Conservation (phyloP, 75 land plant species). For the Pinus tabuliformis region DNA sequence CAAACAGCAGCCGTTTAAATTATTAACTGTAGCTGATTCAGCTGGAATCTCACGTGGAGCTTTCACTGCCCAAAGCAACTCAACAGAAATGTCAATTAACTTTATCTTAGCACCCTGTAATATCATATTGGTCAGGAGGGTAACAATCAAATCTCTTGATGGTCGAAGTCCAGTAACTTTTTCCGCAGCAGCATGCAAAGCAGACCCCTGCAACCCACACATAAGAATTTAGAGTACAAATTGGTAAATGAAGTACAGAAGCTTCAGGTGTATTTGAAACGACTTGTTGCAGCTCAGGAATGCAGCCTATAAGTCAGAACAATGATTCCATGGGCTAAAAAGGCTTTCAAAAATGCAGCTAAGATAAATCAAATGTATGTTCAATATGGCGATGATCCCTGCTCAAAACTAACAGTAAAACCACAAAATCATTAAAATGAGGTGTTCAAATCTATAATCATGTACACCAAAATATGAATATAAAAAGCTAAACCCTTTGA, state of each 20-base stretch:
- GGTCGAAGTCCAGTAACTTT: neutral
- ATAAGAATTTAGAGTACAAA: neutral
- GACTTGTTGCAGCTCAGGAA: too few species aligned
- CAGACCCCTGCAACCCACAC: slow-evolving; percentile 2
- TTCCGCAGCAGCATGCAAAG: neutral
- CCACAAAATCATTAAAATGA: neutral
- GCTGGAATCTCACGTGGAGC: neutral
- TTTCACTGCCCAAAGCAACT: neutral
- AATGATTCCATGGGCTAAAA: neutral
- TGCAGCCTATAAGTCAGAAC: neutral
- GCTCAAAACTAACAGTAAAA: neutral
- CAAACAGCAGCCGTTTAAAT: neutral
- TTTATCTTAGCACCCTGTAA: neutral
- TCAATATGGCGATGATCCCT: neutral
- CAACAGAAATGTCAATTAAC: slow-evolving; percentile 3
- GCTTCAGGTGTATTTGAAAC: neutral
- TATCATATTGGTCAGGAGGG: neutral
- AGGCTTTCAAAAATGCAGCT: neutral
- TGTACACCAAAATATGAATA: too few species aligned
- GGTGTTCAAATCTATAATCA: neutral
- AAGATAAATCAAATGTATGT: neutral
- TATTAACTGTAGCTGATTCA: neutral
- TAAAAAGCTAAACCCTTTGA: too few species aligned
- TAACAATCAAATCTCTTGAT: neutral
- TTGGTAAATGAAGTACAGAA: neutral